These are phyloP conservation scores for Penicillium malachiteum DNA, from an alignment of 495 filamentous ascomycete species.

Conservation along the genomic window DNA sequence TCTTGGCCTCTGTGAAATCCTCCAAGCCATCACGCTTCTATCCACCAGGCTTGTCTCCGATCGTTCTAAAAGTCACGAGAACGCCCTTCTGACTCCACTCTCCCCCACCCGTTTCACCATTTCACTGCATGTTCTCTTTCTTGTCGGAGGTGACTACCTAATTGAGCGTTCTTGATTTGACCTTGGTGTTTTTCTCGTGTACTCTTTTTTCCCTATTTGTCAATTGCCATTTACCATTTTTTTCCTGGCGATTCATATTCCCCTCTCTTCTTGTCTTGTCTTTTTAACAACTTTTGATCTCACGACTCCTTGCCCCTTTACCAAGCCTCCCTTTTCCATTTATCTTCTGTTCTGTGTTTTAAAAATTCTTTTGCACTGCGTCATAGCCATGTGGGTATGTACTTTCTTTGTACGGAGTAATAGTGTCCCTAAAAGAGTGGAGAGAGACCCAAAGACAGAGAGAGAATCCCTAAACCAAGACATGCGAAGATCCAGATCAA, in stretches of 20 bases:
- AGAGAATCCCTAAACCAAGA: background rate
- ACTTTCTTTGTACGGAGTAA: background rate
- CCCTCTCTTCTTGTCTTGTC: background rate
- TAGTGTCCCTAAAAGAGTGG: background rate
- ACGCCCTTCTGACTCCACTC: background rate
- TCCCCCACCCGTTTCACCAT: constrained; percentile 5
- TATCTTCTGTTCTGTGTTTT: background rate
- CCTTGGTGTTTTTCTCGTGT: background rate
- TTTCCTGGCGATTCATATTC: background rate
- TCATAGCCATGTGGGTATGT: background rate
- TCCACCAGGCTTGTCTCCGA: no score
- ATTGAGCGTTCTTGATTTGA: constrained; percentile 1
- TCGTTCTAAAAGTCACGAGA: no score
- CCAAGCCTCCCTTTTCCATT: background rate
- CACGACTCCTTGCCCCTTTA: background rate
- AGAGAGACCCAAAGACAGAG: background rate
- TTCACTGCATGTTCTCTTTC: constrained; percentile 1
- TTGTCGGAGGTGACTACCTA: constrained; percentile 4
- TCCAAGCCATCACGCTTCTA: no score
- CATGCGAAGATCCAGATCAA: background rate
- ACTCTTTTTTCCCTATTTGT: background rate
- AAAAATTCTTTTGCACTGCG: background rate
- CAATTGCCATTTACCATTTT: background rate
- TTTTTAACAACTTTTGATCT: background rate
- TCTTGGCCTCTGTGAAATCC: no score